These are phyloP conservation scores for Berkeleyomyces rouxiae DNA, from an alignment of 2,329 filamentous ascomycete species.

Conservation along the genomic window DNA sequence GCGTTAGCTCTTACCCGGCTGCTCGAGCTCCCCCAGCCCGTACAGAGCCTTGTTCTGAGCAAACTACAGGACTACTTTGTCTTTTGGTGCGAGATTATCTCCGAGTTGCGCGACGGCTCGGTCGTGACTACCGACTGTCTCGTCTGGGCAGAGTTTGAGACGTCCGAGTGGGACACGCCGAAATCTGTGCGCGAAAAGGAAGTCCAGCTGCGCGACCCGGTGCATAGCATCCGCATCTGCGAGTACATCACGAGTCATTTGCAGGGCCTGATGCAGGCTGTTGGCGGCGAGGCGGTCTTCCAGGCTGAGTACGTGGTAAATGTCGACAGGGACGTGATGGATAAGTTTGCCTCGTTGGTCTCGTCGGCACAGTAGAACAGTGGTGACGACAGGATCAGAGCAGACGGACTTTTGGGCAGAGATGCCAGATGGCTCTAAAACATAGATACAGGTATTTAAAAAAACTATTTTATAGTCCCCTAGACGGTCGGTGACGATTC, in stretches of 20 bases:
- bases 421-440: no score
- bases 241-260: slow-evolving; percentile 48
- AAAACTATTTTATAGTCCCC: no score
- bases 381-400: neutral
- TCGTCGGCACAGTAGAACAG: neutral
- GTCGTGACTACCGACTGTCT: slow-evolving; percentile 35
- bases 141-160: slow-evolving; percentile 28
- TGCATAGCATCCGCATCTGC: slow-evolving; percentile 49
- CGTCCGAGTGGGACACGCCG: slow-evolving; percentile 38
- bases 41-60: slow-evolving; percentile 40
- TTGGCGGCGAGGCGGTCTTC: slow-evolving; percentile 50
- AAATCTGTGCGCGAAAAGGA: slow-evolving; percentile 37
- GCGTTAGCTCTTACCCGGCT: slow-evolving; percentile 56
- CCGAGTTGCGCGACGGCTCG: slow-evolving; percentile 46
- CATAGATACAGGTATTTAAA: no score
- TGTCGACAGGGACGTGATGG: slow-evolving; percentile 56
- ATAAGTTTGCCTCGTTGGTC: slow-evolving; percentile 32
- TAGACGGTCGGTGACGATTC: no score
- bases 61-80: slow-evolving; percentile 57
- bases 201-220: slow-evolving; percentile 42
- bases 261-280: slow-evolving; percentile 37
- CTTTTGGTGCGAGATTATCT: slow-evolving; percentile 57
- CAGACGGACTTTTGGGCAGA: neutral
- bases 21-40: slow-evolving; percentile 42
- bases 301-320: slow-evolving; percentile 53